Conservation (phyloP, 257 asterid genomes). For the Gynochthodes officinalis region DNA sequence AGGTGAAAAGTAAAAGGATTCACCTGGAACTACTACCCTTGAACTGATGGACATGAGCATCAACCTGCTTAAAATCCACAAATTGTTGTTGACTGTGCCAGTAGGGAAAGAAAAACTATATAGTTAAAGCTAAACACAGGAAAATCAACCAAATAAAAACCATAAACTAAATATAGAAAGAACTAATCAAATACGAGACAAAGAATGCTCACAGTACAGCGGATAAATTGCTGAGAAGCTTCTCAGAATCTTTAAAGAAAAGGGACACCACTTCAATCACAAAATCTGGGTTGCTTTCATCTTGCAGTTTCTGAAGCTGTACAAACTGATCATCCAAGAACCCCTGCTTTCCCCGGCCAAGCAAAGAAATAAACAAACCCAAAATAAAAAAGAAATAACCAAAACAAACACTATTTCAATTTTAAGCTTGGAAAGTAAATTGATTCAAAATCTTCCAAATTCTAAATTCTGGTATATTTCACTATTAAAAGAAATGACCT, state of each 20-base stretch:
- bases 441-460: neutral
- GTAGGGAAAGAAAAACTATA: neutral
- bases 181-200: neutral
- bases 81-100: constrained; percentile 28
- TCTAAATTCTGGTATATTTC: neutral
- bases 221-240: constrained; percentile 25
- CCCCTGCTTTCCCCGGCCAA: constrained; percentile 13
- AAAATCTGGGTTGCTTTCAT: constrained; percentile 34
- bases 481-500: constrained; percentile 19
- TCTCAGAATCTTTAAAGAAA: constrained; percentile 34
- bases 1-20: neutral
- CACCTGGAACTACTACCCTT: constrained; percentile 51
- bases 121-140: neutral
- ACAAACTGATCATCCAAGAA: constrained; percentile 29
- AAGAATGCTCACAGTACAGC: constrained; percentile 17
- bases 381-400: neutral
- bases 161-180: neutral
- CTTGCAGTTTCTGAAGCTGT: constrained; percentile 33
- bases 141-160: neutral
- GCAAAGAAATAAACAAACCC: constrained; percentile 1
- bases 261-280: constrained; percentile 34
- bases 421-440: no score
- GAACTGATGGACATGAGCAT: constrained; percentile 36
- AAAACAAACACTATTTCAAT: neutral
- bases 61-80: constrained; percentile 40